Percentiles rank a stretch among this genome's conserved stretches.
Evolutionary conservation across 495 filamentous ascomycete genomes (phyloP).

Genomic region (Aspergillus nanangensis): DNA sequence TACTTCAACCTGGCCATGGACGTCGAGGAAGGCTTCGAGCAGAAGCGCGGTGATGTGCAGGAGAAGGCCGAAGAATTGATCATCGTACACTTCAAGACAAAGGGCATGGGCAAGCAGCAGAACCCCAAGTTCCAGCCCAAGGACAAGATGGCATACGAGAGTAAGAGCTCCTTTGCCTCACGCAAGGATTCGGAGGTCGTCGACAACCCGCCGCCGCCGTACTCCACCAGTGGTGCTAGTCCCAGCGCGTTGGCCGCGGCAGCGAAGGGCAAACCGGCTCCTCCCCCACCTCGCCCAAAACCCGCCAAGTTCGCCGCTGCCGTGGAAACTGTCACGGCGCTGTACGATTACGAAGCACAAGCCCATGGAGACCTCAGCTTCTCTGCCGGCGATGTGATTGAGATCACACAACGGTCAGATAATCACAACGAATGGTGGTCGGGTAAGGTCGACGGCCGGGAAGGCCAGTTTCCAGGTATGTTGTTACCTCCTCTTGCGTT

Average conservation of each 20-base stretch:
- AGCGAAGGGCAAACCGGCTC: slow-evolving; percentile 80
- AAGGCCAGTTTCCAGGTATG: slow-evolving; percentile 94
- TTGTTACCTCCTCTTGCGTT: slow-evolving; percentile 8
- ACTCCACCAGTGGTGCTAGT: slow-evolving; percentile 45
- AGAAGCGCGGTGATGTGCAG: slow-evolving; percentile 81
- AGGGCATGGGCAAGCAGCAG: slow-evolving; percentile 49
- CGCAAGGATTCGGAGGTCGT: slow-evolving; percentile 43
- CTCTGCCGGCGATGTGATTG: slow-evolving; percentile 82
- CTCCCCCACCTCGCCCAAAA: slow-evolving; percentile 90
- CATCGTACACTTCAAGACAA: slow-evolving; percentile 84
- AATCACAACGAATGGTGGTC: slow-evolving; percentile 98
- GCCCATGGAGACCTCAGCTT: slow-evolving; percentile 95
- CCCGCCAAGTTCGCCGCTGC: slow-evolving; percentile 67
- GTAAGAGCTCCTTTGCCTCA: slow-evolving; percentile 29
- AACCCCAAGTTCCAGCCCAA: slow-evolving; percentile 46
- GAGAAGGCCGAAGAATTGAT: slow-evolving; percentile 74
- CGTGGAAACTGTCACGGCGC: slow-evolving; percentile 70
- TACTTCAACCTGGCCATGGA: slow-evolving; percentile 93
- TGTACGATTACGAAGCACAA: slow-evolving; percentile 96
- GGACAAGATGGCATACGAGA: slow-evolving; percentile 30
- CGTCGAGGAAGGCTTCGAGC: slow-evolving; percentile 83
- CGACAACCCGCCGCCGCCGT: slow-evolving; percentile 69
- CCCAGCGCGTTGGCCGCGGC: slow-evolving; percentile 53
- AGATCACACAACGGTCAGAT: slow-evolving; percentile 71
- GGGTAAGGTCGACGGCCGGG: slow-evolving; percentile 67